Percentiles rank a stretch among this genome's conserved stretches.
Evolutionary conservation across 2,329 filamentous ascomycete species (phyloP).

Genomic region (Rasamsonia emersonii): DNA sequence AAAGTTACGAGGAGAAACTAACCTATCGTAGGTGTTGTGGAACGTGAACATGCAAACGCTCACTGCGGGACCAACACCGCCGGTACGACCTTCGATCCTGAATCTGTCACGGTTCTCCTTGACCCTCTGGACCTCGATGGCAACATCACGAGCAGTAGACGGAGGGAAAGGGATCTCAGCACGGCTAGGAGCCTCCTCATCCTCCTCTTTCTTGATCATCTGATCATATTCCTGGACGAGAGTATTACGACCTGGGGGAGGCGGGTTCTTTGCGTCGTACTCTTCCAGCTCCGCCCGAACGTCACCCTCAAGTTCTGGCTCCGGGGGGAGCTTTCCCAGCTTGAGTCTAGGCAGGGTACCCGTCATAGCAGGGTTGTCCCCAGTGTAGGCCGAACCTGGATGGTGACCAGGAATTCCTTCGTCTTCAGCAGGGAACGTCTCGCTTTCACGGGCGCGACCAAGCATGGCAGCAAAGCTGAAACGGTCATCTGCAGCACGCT

Average conservation of each 20-base stretch:
- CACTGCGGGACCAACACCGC: conserved; percentile 71
- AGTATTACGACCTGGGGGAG: conserved; percentile 59
- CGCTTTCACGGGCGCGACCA: conserved; percentile 44
- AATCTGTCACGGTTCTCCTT: conserved; percentile 90
- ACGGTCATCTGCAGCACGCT: conserved; percentile 50
- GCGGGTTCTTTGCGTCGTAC: conserved; percentile 69
- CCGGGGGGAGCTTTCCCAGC: conserved; percentile 76
- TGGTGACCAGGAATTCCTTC: conserved; percentile 62
- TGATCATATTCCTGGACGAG: conserved; percentile 82
- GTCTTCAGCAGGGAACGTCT: conserved; percentile 55
- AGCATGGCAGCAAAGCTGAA: conserved; percentile 53
- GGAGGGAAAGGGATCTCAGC: conserved; percentile 78
- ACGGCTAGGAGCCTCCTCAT: conserved; percentile 69
- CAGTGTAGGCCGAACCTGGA: conserved; percentile 54
- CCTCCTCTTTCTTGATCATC: conserved; percentile 81
- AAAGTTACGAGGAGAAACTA: conserved; percentile 23
- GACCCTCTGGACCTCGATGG: conserved; percentile 88
- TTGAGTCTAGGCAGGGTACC: conserved; percentile 55
- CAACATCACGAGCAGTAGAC: conserved; percentile 79
- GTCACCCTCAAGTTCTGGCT: conserved; percentile 72
- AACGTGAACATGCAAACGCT: conserved; percentile 98
- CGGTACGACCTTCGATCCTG: conserved; percentile 73
- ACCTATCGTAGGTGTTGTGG: conserved; percentile 91
- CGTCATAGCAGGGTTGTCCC: conserved; percentile 48
- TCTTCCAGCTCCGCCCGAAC: conserved; percentile 80